phyloP scores from a whole-genome alignment of 192 early-diverging fungal genomes.

The Backusella psychrophila region DNA sequence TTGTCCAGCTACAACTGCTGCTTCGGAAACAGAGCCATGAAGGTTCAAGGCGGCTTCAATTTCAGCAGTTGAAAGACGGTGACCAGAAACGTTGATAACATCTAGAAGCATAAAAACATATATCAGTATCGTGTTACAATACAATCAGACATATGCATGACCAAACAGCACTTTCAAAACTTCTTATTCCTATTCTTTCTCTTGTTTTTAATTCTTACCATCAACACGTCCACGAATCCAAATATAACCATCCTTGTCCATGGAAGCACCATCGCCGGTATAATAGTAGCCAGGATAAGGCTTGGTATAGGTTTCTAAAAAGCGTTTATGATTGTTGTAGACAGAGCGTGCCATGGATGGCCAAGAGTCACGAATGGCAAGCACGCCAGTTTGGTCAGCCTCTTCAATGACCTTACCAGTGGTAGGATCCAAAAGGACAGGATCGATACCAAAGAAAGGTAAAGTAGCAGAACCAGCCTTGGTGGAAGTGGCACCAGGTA shows the following conservation, averaged over 20 bases:
- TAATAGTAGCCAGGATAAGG: conserved; percentile 96
- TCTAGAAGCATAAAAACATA: conserved; percentile 24
- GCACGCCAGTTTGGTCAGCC: conserved; percentile 84
- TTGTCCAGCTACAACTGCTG: conserved; percentile 74
- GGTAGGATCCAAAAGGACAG: conserved; percentile 78
- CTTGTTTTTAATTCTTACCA: neutral
- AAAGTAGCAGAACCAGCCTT: conserved; percentile 95
- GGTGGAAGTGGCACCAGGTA: conserved; percentile 84
- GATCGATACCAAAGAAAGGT: conserved; percentile 95
- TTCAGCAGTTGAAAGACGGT: conserved; percentile 92
- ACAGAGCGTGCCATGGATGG: conserved; percentile 91
- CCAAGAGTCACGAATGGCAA: conserved; percentile 84
- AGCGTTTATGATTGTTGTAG: conserved; percentile 87
- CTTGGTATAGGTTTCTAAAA: conserved; percentile 87
- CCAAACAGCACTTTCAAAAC: no score
- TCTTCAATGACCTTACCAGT: conserved; percentile 81
- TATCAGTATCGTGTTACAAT: no score
- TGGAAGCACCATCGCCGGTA: conserved; percentile 92
- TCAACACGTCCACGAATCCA: conserved; percentile 91
- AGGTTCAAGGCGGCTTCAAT: conserved; percentile 86
- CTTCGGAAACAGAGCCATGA: conserved; percentile 82
- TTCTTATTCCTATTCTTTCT: no score
- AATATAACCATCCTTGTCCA: conserved; percentile 92
- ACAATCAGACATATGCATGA: no score
- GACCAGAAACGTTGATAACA: conserved; percentile 94